Conservation (phyloP, 2,329 filamentous ascomycete genomes). For the Trichoderma citrinoviride region DNA sequence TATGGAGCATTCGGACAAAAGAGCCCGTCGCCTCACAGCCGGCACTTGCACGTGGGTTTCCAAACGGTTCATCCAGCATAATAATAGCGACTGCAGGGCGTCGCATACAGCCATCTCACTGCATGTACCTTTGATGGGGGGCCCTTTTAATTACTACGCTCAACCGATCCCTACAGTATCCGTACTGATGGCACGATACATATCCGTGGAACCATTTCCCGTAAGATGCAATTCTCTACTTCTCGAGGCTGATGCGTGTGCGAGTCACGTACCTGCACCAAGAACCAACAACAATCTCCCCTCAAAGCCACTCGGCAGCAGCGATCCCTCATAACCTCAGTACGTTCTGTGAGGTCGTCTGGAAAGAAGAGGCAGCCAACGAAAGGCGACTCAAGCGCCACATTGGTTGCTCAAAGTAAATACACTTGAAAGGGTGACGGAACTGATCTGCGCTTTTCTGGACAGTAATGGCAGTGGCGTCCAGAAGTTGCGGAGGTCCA, state of each 20-base stretch:
- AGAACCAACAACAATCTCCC: neutral
- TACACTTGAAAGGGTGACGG: neutral
- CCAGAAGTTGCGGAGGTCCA: slow-evolving; percentile 3
- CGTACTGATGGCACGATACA: neutral
- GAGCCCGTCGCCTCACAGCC: no score
- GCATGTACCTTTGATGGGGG: slow-evolving; percentile 3
- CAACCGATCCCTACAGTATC: neutral
- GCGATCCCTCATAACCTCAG: no score
- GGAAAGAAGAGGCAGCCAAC: neutral
- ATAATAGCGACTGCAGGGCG: slow-evolving; percentile 12
- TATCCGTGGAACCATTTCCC: neutral
- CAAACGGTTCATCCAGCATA: neutral
- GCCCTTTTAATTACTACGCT: neutral
- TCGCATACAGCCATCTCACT: slow-evolving; percentile 12
- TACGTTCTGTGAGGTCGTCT: no score
- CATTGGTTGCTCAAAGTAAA: neutral
- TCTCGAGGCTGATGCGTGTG: neutral
- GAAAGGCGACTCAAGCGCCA: neutral
- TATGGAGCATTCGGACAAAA: no score
- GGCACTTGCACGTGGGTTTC: neutral
- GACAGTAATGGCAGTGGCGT: neutral
- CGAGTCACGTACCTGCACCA: neutral
- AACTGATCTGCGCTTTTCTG: slow-evolving; percentile 4
- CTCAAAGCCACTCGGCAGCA: no score
- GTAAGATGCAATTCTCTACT: neutral